Evolutionary conservation across 2,329 filamentous ascomycete genomes (phyloP), one percentile per base, ranked within the genome.

Genomic region (Xylariomycetidae sp.): DNA sequence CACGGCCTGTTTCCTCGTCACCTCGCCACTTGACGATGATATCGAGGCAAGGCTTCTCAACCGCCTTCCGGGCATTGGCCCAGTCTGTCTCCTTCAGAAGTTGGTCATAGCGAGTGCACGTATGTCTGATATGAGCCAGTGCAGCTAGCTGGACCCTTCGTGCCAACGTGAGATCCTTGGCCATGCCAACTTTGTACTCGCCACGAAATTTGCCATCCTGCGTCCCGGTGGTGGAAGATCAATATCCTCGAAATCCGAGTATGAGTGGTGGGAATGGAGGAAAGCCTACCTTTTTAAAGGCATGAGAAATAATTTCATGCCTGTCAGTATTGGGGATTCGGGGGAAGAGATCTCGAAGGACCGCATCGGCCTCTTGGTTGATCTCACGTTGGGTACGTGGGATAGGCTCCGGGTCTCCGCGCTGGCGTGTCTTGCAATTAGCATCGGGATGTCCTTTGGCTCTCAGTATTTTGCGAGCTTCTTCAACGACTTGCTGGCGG

Each of bases 1-100:
- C 77, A 30, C 77, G 72, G 17, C 78, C 78, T 13, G 72, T 81
- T 53, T 82, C 78, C 54, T 82, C 78, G 46, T 82, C 78, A 35
- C 78, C 78, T 61, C 78, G 76, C 78, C 78, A 82, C 71, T 81
- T 81, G 64, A 81, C 72, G 54, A 82, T 71, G 33, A 76, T 64
- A 44, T 81, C 77, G 28, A 82, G 61, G 42, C 78, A 82, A 10
- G 76, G 60, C 19, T 66, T 57, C 46, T 81, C 74, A 27, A 81
- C 76, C 25, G 68, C 68, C 57, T 71, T 79, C 41, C 78, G 67
- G 32, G 77, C 76, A 48, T 74, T 75, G 31, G 64, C 59, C 65
- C 74, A 81, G 13, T 59, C 63, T 5, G 73, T 74, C 48, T 80
- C 72, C 47, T 56, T 69, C 12, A 81, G 59, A 13, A 82, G 60